Base-by-base conservation (phyloP, 1,284 basidiomycete species). In the Trichosporon faecale region DNA sequence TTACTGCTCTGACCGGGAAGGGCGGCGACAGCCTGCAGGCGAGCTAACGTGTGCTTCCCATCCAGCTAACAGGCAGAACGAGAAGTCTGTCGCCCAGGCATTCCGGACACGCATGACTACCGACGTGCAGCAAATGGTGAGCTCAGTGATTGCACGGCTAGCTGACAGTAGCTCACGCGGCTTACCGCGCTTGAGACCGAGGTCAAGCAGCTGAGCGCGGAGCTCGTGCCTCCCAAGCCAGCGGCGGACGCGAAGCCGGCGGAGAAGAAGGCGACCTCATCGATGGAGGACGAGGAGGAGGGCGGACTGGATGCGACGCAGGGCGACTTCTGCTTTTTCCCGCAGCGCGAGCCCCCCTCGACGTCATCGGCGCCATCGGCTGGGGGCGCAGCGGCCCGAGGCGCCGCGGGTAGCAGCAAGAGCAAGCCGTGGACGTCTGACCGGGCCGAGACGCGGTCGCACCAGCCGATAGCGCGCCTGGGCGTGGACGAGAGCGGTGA, bases 401-500 rank as follows among this genome's bases (percentile, higher is more conserved):
- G 18, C 29, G 16, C 16, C 2, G 29, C 57, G 12, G 29, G 57
- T 5, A 61, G 31, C 14, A 61, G 57, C 27, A 61, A 12, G 29
- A 61, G 27, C 57, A 14, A 14, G 57, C 57, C 27, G 3, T 29
- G 57, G 57, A n/a, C 27, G 29, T 61, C 57, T 9, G 57, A 61
- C 29, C 27, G 29, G 57, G 57, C 57, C 0, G 57, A 61, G 29
- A 61, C 57, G 14, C 29, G 57, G n/a, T 70, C 68, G 2, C 27
- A 70, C 7, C 71, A 72, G 65, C 71, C 71, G 12, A 64, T 72
- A 9, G 57, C 27, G 12, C 18, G 46, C 49, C 60, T 72, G 2
- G 71, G 68, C n/a, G 52, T 72, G 29, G 55, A 68, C 64, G 68
- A 72, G 65, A 44, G 64, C 7, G 71, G 71, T 40, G 68, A 72